These are phyloP conservation scores for Arabidopsis lyrata DNA, from an alignment of 441 rosid genomes.

Conservation along the genomic window DNA sequence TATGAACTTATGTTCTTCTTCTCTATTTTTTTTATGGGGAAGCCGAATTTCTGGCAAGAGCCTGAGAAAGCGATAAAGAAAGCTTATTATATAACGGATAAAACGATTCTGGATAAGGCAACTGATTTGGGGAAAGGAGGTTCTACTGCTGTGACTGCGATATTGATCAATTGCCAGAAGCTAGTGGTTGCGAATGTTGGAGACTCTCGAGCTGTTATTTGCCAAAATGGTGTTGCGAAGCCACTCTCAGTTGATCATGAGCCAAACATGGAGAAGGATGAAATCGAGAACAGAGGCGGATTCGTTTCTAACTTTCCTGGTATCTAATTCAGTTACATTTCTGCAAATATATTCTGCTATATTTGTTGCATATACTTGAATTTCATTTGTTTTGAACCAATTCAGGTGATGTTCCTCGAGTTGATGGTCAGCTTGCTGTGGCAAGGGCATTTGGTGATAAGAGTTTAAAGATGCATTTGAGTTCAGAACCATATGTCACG, in stretches of 20 bases:
- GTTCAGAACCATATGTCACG: slow-evolving; percentile 81
- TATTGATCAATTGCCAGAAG: slow-evolving; percentile 71
- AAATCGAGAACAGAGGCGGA: slow-evolving; percentile 83
- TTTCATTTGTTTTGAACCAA: slow-evolving; percentile 22
- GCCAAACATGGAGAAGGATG: slow-evolving; percentile 69
- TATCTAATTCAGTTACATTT: slow-evolving; percentile 36
- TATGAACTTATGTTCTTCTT: neutral
- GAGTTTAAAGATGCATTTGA: slow-evolving; percentile 83
- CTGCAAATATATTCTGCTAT: neutral
- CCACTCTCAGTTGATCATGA: slow-evolving; percentile 92
- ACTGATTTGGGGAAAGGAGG: slow-evolving; percentile 83
- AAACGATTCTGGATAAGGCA: slow-evolving; percentile 68
- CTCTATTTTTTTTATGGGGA: neutral
- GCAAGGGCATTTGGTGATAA: slow-evolving; percentile 95
- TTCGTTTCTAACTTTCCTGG: slow-evolving; percentile 90
- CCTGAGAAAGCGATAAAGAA: slow-evolving; percentile 74
- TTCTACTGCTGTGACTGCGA: slow-evolving; percentile 94
- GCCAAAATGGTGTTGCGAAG: slow-evolving; percentile 69
- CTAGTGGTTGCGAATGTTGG: slow-evolving; percentile 90
- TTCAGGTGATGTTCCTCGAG: slow-evolving; percentile 91
- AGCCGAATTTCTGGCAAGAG: slow-evolving; percentile 80
- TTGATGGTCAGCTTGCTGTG: slow-evolving; percentile 93
- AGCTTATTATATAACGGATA: slow-evolving; percentile 74
- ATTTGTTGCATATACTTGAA: neutral
- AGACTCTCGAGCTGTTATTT: slow-evolving; percentile 87